phyloP scores from a whole-genome alignment of 1,139 yeast species.

The Blastobotrys petasosporus region DNA sequence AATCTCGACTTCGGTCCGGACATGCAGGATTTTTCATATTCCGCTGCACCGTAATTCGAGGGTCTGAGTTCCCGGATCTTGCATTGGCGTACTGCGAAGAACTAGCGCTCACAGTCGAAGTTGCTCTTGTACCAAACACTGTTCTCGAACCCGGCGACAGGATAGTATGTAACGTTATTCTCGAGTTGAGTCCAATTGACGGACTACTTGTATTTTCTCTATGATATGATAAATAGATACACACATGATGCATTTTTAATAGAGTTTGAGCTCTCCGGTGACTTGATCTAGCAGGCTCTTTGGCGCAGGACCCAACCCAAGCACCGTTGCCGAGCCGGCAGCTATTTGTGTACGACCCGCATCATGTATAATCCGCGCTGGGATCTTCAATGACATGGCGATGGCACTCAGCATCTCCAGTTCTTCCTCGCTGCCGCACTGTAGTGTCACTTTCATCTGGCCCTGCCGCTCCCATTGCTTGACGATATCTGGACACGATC shows the following conservation, averaged over 20 bases:
- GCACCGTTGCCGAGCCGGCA: constrained; percentile 89
- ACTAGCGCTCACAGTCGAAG: constrained; percentile 24
- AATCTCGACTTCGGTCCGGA: neutral
- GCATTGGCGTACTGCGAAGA: constrained; percentile 29
- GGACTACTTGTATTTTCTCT: constrained; percentile 30
- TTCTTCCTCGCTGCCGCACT: constrained; percentile 63
- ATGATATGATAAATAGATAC: constrained; percentile 8
- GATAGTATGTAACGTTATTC: constrained; percentile 32
- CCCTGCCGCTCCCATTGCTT: constrained; percentile 80
- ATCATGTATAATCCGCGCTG: constrained; percentile 78
- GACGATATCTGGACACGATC: constrained; percentile 36
- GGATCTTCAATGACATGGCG: constrained; percentile 74
- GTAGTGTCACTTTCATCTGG: constrained; percentile 92
- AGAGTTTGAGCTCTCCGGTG: constrained; percentile 71
- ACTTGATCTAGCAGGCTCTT: constrained; percentile 70
- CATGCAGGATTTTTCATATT: constrained; percentile 20
- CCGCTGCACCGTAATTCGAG: constrained; percentile 23
- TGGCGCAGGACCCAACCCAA: constrained; percentile 98
- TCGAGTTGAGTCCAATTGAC: constrained; percentile 29
- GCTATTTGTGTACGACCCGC: constrained; percentile 97
- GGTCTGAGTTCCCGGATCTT: constrained; percentile 21
- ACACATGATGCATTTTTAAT: constrained; percentile 34
- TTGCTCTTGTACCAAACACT: constrained; percentile 21
- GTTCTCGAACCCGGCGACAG: constrained; percentile 30
- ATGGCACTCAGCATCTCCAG: constrained; percentile 73